Percentiles rank a stretch among this genome's conserved stretches.
phyloP scores from a whole-genome alignment of 2,329 filamentous ascomycete genomes.

The Ophiostoma angusticollis region DNA sequence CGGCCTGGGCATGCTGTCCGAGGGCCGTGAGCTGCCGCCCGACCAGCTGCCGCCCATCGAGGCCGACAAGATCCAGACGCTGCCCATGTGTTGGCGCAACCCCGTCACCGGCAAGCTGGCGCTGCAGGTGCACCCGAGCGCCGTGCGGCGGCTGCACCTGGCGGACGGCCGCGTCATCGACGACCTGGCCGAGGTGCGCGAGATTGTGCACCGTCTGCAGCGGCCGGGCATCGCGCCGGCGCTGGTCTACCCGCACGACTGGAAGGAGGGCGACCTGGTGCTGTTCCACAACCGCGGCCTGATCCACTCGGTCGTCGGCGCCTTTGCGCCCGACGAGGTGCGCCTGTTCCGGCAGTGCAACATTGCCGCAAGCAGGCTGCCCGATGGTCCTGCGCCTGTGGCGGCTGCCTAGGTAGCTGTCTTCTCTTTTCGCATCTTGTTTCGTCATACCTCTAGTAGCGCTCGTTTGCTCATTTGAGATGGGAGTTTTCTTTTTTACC shows the following conservation, averaged over 20 bases:
- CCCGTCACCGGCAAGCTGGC: slow-evolving; percentile 56
- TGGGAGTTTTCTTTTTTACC: no score
- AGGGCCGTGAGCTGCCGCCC: slow-evolving; percentile 38
- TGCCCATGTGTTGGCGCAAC: slow-evolving; percentile 70
- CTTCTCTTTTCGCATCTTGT: no score
- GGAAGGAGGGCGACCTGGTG: slow-evolving; percentile 64
- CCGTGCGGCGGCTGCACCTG: slow-evolving; percentile 55
- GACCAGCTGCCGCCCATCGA: slow-evolving; percentile 53
- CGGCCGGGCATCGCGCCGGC: slow-evolving; percentile 57
- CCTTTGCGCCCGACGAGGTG: slow-evolving; percentile 59
- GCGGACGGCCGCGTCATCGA: slow-evolving; percentile 54
- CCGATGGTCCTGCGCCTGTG: slow-evolving; percentile 5
- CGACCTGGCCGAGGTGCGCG: slow-evolving; percentile 51
- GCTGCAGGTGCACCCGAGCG: slow-evolving; percentile 62
- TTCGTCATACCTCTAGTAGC: no score
- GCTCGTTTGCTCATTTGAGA: no score
- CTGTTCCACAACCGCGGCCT: slow-evolving; percentile 69
- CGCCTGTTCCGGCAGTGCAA: slow-evolving; percentile 69
- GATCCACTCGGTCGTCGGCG: slow-evolving; percentile 63
- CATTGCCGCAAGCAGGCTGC: slow-evolving; percentile 45
- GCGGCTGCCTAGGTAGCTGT: slow-evolving; percentile 1
- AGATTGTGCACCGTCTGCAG: slow-evolving; percentile 55
- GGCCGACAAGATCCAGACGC: slow-evolving; percentile 51
- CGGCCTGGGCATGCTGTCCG: slow-evolving; percentile 57
- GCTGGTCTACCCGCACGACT: slow-evolving; percentile 61